Evolutionary conservation across 2,329 filamentous ascomycete species (phyloP).

Genomic region (Chalaropsis ovoidea): DNA sequence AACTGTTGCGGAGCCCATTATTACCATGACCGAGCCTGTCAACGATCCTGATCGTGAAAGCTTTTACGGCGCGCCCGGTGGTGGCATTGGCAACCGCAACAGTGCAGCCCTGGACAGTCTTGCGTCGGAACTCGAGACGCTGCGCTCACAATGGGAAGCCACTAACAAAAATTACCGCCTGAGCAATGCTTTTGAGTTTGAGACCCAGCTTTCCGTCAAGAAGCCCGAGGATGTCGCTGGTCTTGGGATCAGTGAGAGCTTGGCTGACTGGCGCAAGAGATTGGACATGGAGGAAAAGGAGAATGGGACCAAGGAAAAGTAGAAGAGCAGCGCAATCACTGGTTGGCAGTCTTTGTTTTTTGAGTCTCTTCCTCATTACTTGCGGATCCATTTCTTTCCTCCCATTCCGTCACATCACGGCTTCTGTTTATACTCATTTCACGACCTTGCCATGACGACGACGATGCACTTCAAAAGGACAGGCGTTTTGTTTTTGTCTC

Average conservation of each 20-base stretch:
- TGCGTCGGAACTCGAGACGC: conserved; percentile 80
- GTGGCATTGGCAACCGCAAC: conserved; percentile 43
- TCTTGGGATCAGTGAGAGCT: conserved; percentile 54
- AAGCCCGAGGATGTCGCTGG: conserved; percentile 38
- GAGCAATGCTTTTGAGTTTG: conserved; percentile 82
- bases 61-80: conserved; percentile 50
- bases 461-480: neutral
- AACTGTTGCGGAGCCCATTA: conserved; percentile 16
- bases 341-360: neutral
- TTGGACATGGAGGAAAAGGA: conserved; percentile 47
- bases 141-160: conserved; percentile 87
- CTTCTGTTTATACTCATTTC: conserved; percentile 11
- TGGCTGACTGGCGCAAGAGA: conserved; percentile 71
- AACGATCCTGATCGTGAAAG: conserved; percentile 49
- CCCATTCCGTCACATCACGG: neutral
- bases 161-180: conserved; percentile 92
- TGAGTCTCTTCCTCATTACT: neutral
- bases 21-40: conserved; percentile 17
- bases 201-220: conserved; percentile 38
- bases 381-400: neutral
- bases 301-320: conserved; percentile 29
- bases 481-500: neutral
- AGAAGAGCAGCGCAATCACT: neutral
- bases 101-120: conserved; percentile 74
- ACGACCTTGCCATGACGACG: conserved; percentile 13